Evolutionary conservation across 345 rosid species (phyloP).

Genomic region (Eucalyptus sp.): DNA sequence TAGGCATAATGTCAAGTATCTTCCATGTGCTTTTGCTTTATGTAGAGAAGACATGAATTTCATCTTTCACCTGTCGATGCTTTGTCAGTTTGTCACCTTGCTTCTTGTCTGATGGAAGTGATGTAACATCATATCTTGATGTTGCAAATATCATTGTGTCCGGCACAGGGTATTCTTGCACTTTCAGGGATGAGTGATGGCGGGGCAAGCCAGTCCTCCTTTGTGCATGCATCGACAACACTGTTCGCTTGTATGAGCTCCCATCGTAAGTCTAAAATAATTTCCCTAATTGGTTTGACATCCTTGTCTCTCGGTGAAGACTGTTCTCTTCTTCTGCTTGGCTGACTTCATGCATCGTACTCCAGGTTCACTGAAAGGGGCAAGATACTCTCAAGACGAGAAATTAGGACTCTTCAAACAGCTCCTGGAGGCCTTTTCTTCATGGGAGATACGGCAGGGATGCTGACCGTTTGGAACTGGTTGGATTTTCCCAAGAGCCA

Average conservation of each 20-base stretch:
- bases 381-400: conserved; percentile 15
- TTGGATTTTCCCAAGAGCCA: neutral
- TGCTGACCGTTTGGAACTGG: conserved; percentile 20
- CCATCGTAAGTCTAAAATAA: conserved; percentile 27
- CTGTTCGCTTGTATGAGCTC: conserved; percentile 21
- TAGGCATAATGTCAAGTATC: neutral
- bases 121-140: too few species aligned
- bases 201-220: conserved; percentile 36
- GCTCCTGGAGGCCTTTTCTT: neutral
- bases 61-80: neutral
- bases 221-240: conserved; percentile 26
- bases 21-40: neutral
- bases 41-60: neutral
- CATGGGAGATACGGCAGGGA: conserved; percentile 32
- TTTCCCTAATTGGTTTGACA: neutral
- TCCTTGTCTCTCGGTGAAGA: neutral
- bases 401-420: neutral
- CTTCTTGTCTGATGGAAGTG: too few species aligned
- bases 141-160: neutral
- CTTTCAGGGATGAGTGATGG: conserved; percentile 27
- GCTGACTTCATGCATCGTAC: neutral
- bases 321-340: neutral
- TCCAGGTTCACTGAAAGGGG: neutral
- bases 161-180: conserved; percentile 21
- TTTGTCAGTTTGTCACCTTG: neutral